Conservation (phyloP, 441 rosid genomes). For the Flueggea neowawraea region DNA sequence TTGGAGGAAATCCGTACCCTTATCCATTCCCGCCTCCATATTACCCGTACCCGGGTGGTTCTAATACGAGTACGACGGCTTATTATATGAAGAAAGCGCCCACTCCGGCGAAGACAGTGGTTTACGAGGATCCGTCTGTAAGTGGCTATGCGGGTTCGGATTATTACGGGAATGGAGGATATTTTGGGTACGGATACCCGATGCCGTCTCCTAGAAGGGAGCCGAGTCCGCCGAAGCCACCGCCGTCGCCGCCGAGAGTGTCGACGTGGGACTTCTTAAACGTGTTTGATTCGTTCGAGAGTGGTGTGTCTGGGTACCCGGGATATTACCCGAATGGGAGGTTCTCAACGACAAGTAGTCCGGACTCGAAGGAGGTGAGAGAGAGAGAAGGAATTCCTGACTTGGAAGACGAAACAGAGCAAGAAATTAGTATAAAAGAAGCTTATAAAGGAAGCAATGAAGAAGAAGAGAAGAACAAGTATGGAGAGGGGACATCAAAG, state of each 20-base stretch:
- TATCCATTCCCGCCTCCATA: neutral
- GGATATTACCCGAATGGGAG: slow-evolving; percentile 24
- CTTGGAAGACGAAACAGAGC: slow-evolving; percentile 87
- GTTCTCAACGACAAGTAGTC: slow-evolving; percentile 68
- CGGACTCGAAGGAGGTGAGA: slow-evolving; percentile 88
- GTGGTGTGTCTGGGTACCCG: slow-evolving; percentile 30
- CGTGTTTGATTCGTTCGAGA: slow-evolving; percentile 62
- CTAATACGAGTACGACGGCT: slow-evolving; percentile 17
- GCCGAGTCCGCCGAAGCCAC: slow-evolving; percentile 30
- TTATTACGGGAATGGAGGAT: slow-evolving; percentile 40
- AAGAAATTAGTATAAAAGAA: slow-evolving; percentile 35
- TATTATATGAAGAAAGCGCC: slow-evolving; percentile 80
- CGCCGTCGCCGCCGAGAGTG: slow-evolving; percentile 77
- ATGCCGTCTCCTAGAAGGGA: slow-evolving; percentile 31
- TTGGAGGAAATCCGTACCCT: neutral
- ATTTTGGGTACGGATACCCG: slow-evolving; percentile 42
- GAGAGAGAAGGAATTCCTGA: slow-evolving; percentile 98
- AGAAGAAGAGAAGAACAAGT: slow-evolving; percentile 23
- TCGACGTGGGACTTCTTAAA: slow-evolving; percentile 90
- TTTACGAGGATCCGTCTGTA: slow-evolving; percentile 57
- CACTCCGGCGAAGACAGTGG: slow-evolving; percentile 57
- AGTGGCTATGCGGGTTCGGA: too few species aligned
- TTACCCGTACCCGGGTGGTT: slow-evolving; percentile 1
- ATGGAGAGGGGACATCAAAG: slow-evolving; percentile 67
- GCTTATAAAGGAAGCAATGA: slow-evolving; percentile 32